Conservation (phyloP, 1,284 basidiomycete species). For the Tilletia caries region DNA sequence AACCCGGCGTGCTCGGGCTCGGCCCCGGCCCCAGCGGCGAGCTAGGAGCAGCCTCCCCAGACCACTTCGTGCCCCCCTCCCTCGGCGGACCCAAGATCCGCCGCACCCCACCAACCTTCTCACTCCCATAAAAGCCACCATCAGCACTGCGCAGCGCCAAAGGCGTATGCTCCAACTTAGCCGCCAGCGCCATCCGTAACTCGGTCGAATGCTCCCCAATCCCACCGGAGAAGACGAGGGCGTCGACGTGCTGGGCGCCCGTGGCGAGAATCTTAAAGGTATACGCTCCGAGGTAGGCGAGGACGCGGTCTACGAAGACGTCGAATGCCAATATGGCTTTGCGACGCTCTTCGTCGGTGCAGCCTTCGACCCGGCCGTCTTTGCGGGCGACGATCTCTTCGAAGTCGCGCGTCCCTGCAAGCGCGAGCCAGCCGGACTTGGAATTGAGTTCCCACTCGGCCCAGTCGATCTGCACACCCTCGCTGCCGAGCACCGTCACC, state of each 20-base stretch:
- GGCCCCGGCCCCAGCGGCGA: conserved; percentile 7
- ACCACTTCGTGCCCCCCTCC: neutral
- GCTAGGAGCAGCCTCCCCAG: neutral
- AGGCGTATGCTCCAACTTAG: conserved; percentile 14
- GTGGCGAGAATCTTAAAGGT: conserved; percentile 20
- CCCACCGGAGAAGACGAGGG: conserved; percentile 28
- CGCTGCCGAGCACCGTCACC: neutral
- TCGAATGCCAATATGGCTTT: conserved; percentile 23
- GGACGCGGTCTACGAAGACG: conserved; percentile 29
- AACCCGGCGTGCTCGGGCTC: neutral
- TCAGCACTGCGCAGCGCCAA: conserved; percentile 8
- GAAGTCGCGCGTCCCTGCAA: conserved; percentile 26
- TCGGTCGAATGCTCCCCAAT: conserved; percentile 22
- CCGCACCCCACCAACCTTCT: conserved; percentile 2
- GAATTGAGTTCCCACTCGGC: conserved; percentile 24
- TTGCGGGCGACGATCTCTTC: conserved; percentile 15
- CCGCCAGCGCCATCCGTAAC: conserved; percentile 14
- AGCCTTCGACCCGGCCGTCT: conserved; percentile 8
- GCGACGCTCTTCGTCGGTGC: conserved; percentile 2
- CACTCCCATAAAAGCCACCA: conserved; percentile 3
- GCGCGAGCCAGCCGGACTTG: conserved; percentile 22
- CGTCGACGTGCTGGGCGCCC: conserved; percentile 16
- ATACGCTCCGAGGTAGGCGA: conserved; percentile 24
- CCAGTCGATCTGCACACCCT: neutral
- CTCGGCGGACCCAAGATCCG: neutral